A percentile compares a stretch with the other conserved stretches of the same genome.
These are phyloP conservation scores for Salicornia ramosissima DNA, from an alignment of 148 eudicot genomes.

Conservation along the genomic window DNA sequence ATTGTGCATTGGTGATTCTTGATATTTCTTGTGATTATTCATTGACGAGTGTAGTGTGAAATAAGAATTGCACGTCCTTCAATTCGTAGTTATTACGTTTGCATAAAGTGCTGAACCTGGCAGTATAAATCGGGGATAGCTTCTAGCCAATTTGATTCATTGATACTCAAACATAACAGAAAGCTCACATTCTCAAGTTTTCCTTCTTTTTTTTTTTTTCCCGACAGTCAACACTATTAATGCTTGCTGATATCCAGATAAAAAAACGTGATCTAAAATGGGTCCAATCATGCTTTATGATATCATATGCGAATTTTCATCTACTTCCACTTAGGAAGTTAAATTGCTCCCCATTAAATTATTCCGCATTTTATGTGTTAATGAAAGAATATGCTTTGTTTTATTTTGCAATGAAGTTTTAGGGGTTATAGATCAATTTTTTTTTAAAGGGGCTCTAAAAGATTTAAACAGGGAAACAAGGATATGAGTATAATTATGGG, in stretches of 20 bases:
- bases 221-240: no score
- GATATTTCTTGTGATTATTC: background rate
- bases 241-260: no score
- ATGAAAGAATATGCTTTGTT: no score
- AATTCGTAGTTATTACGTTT: background rate
- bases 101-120: background rate
- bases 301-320: background rate
- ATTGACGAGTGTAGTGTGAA: background rate
- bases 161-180: background rate
- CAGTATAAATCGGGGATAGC: background rate
- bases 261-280: no score
- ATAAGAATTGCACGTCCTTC: background rate
- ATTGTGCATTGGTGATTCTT: background rate
- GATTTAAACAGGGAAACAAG: no score
- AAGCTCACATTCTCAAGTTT: background rate
- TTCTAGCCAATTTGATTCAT: background rate
- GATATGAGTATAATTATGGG: no score
- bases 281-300: background rate
- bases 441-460: background rate
- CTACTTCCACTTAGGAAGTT: background rate
- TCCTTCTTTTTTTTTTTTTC: background rate
- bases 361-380: background rate
- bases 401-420: background rate
- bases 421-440: background rate
- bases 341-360: background rate